Evolutionary conservation across 2,329 filamentous ascomycete species (phyloP), one percentile per base, ranked within the genome.

Genomic region (Zymoseptoria pseudotritici): DNA sequence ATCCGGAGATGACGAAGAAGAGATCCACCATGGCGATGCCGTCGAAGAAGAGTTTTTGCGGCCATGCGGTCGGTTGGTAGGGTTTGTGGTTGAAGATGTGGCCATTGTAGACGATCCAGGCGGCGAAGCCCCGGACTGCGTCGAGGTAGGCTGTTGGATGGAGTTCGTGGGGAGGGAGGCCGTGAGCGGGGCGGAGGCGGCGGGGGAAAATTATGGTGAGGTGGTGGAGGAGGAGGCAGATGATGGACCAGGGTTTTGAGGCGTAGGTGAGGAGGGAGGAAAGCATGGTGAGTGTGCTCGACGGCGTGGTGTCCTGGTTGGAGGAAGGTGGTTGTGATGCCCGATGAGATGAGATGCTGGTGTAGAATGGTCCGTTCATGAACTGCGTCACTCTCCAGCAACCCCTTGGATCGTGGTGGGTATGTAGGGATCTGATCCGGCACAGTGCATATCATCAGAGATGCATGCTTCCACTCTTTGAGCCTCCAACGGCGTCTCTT

Each of bases 31-130:
- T 62, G 4, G 63, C 63, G 36, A 46, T 46, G 36, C 36, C 36
- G 36, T 46, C 36, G 17, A 46, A 46, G 36, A 46, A 46, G 13
- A 46, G 13, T 46, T 46, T 46, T 46, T 20, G 19, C 17, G 31
- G 2, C 24, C 42, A 17, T 54, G 13, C 21, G 26, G 21, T 31
- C 22, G 54, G 10, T 20, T 9, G 19, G 54, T 22, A 10, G 22
- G 19, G 20, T 42, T 49, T 36, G 8, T 29, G 19, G 55, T 42
- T 29, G 55, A 56, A 31, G 21, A 53, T 50, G 70, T 86, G 82
- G 59, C 84, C 82, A 65, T 80, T 76, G 69, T 86, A 87, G 8
- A 88, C 85, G n/a, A 87, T 67, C 36, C 87, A 78, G 4, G 85
- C 83, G 9, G 85, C 84, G 63, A 87, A 85, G 2, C 85, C 85